Evolutionary conservation across 2,329 filamentous ascomycete species (phyloP).

Genomic region (Dendrostoma leiphaemia): DNA sequence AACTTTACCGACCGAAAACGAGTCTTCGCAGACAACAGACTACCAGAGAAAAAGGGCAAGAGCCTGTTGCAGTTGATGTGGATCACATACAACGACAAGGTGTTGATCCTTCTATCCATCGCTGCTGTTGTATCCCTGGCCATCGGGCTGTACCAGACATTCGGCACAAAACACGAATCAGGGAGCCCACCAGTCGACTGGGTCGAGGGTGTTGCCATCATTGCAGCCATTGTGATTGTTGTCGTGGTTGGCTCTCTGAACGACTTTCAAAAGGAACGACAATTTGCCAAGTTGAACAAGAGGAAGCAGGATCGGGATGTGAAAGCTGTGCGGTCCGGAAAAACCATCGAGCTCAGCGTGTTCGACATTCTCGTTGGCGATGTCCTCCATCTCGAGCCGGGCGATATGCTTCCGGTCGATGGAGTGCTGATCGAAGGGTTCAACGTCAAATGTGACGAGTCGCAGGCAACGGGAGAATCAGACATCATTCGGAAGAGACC

Average conservation of each 20-base stretch:
- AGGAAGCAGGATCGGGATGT: slow-evolving; percentile 76
- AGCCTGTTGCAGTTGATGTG: slow-evolving; percentile 71
- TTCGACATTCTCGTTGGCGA: slow-evolving; percentile 70
- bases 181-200: slow-evolving; percentile 64
- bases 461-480: slow-evolving; percentile 76
- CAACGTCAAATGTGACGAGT: slow-evolving; percentile 75
- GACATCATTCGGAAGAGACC: slow-evolving; percentile 69
- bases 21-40: slow-evolving; percentile 68
- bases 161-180: slow-evolving; percentile 54
- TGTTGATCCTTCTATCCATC: slow-evolving; percentile 68
- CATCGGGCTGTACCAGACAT: slow-evolving; percentile 73
- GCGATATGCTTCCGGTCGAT: slow-evolving; percentile 72
- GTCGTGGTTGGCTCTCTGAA: slow-evolving; percentile 75
- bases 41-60: slow-evolving; percentile 75
- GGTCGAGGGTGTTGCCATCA: slow-evolving; percentile 80
- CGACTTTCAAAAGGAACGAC: slow-evolving; percentile 77
- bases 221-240: slow-evolving; percentile 75
- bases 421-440: slow-evolving; percentile 71
- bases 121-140: slow-evolving; percentile 72
- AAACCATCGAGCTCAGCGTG: slow-evolving; percentile 66
- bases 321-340: slow-evolving; percentile 70
- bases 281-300: slow-evolving; percentile 75
- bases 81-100: slow-evolving; percentile 84
- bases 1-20: slow-evolving; percentile 64
- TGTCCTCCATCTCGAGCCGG: slow-evolving; percentile 70